phyloP scores from a whole-genome alignment of 805 yeast species.

The Saccharomycopsis javanensis region DNA sequence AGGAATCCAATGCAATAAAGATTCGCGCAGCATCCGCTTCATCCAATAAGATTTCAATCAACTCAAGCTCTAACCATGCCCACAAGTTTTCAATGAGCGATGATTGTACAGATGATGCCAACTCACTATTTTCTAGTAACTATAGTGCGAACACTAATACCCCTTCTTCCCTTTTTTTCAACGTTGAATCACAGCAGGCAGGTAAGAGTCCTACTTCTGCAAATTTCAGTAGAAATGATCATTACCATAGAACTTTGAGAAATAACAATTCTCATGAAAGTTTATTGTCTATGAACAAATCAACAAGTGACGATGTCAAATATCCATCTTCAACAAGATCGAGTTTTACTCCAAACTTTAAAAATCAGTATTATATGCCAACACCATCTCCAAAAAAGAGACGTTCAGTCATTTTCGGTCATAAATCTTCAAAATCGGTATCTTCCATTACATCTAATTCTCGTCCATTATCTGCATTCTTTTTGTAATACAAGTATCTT shows the following conservation, averaged over 20 bases:
- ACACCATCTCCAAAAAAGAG: background rate
- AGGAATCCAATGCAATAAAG: background rate
- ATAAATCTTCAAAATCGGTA: background rate
- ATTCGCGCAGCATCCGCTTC: background rate
- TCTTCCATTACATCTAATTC: background rate
- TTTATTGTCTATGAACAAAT: conserved; percentile 13
- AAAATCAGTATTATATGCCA: background rate
- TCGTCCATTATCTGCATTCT: background rate
- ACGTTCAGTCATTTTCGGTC: background rate
- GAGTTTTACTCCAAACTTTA: background rate
- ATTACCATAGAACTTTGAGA: conserved; percentile 10
- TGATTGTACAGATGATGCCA: background rate
- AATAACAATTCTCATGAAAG: conserved; percentile 7
- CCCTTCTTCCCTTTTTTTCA: background rate
- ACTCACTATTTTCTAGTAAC: background rate
- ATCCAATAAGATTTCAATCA: background rate
- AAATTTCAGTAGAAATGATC: conserved; percentile 2
- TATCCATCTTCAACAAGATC: background rate
- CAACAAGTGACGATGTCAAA: background rate
- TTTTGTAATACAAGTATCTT: background rate
- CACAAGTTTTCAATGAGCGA: background rate
- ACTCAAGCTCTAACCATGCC: background rate
- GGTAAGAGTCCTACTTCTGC: background rate
- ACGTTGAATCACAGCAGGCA: background rate
- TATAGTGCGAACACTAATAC: background rate